Conservation (phyloP, 768 basidiomycete species). For the Erythrobasidium yunnanense region DNA sequence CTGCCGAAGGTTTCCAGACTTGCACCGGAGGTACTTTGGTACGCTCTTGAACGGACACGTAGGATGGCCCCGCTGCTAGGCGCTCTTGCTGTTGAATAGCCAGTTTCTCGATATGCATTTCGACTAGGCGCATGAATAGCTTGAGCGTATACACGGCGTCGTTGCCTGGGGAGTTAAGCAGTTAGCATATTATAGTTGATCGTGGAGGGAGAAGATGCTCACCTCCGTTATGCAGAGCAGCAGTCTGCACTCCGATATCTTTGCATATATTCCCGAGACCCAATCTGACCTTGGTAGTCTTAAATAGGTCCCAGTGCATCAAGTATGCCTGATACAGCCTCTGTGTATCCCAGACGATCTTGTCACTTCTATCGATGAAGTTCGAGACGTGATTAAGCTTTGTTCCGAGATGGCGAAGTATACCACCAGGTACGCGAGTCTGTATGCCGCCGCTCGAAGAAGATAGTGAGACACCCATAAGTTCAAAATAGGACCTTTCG, state of each 20-base stretch:
- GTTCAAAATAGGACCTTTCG: conserved; percentile 10
- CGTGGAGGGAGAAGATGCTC: neutral
- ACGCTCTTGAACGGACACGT: too few species aligned
- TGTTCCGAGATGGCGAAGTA: conserved; percentile 1
- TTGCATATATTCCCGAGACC: conserved; percentile 4
- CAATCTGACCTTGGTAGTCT: neutral
- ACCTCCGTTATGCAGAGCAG: conserved; percentile 19
- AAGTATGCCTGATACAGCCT: conserved; percentile 1
- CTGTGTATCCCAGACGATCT: conserved; percentile 12
- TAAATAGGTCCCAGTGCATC: neutral
- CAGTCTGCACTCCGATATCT: neutral
- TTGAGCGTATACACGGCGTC: conserved; percentile 15
- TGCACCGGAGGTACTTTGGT: too few species aligned
- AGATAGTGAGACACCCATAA: conserved; percentile 18
- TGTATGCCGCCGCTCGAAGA: neutral
- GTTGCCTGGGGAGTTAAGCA: neutral
- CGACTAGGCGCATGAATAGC: conserved; percentile 8
- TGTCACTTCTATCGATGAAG: neutral
- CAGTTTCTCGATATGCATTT: neutral
- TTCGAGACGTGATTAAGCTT: neutral
- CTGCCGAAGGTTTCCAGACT: too few species aligned
- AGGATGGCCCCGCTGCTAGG: too few species aligned
- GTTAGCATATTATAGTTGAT: neutral
- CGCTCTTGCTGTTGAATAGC: too few species aligned
- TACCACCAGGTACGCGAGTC: neutral